Evolutionary conservation across 192 early-diverging fungal genomes (phyloP), one percentile per base, ranked within the genome.

Genomic region (Backusella macrospora): DNA sequence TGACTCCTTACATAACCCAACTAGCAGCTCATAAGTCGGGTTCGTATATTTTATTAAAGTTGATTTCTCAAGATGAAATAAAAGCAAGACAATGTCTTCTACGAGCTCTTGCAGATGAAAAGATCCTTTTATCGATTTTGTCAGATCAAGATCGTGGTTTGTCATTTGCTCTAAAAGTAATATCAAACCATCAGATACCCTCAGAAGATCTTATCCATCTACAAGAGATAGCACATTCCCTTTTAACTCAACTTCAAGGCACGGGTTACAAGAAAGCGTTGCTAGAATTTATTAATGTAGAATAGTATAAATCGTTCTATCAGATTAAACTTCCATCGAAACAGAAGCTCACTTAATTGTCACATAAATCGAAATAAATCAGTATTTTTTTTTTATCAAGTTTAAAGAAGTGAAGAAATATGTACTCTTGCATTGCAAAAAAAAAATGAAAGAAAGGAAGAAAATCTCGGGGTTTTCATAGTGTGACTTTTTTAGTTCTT

Each of bases 21-120:
- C 78, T 98, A 38, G 91, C 90, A 26, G 90, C 90, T 23, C 92
- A 96, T 82, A 98, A 98, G 85, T 82, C 96, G n/a, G 95, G 93
- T 23, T 87, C 89, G 1, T 72, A 89, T 6, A 91, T 92, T 0
- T 79, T 97, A 44, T 83, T 93, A 71, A 96, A 96, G 80, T 78
- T 98, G 71, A 92, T 95, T 39, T 91, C 92, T 75, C 96, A 98
- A 81, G 68, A 89, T 29, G 96, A 97, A 78, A 82, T 86, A 37
- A 92, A 94, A 62, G 95, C 96, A n/a, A 92, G 94, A 65, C 92
- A 95, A 3, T 72, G 90, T 40, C 80, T 97, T 44, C 82, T 98
- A 39, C 87, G 91, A 80, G 47, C 18, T 39, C 49, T 71, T 42
- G 80, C 82, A 6, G 52, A 59, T 59, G 52, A 59, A 59, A 78